phyloP scores from a whole-genome alignment of 768 basidiomycete genomes.

The Mycena capillaripes region DNA sequence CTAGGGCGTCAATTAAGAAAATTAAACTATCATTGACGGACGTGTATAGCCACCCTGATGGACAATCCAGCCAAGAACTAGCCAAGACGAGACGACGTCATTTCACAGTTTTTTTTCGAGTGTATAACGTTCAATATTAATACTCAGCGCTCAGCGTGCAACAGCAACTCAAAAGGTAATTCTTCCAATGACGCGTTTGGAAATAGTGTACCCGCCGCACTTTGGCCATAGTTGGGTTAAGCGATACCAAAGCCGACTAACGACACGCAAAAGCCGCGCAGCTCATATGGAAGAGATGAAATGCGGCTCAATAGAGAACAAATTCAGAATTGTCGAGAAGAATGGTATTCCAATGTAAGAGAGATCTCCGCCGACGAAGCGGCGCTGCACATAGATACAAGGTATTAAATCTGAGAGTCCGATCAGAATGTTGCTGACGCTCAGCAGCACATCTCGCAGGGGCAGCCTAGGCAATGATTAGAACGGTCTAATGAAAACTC shows the following conservation, averaged over 20 bases:
- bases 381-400: not conserved
- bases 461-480: constrained; percentile 68
- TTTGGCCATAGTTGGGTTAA: not conserved
- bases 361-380: not conserved
- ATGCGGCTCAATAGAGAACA: not conserved
- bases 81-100: not conserved
- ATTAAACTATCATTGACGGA: too few species aligned
- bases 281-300: too few species aligned
- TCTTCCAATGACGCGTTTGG: too few species aligned
- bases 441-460: constrained; percentile 85
- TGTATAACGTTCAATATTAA: too few species aligned
- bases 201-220: not conserved
- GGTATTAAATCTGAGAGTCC: constrained; percentile 17
- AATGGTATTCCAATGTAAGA: not conserved
- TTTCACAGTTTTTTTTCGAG: too few species aligned
- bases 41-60: constrained; percentile 10
- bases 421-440: not conserved
- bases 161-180: too few species aligned
- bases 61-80: constrained; percentile 4
- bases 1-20: too few species aligned
- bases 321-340: not conserved
- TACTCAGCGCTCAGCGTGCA: too few species aligned
- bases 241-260: too few species aligned
- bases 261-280: too few species aligned
- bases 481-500: not conserved